These are phyloP conservation scores for Pseudonitzschia multistriata DNA, from an alignment of 108 stramenopile genomes.

Conservation along the genomic window DNA sequence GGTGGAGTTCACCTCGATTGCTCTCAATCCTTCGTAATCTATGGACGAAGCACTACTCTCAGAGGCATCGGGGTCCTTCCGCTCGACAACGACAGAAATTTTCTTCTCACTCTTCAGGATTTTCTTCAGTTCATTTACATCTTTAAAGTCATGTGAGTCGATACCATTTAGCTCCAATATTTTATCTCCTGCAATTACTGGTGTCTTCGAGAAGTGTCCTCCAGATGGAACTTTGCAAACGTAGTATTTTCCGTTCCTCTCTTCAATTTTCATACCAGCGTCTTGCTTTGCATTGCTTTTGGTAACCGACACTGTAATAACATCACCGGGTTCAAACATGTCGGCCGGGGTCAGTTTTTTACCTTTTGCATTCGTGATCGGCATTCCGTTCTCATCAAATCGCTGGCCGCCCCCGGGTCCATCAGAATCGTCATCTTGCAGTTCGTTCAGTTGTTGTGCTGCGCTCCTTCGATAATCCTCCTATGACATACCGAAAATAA, in stretches of 20 bases:
- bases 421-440: slow-evolving; percentile 20
- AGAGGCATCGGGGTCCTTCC: slow-evolving; percentile 38
- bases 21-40: slow-evolving; percentile 27
- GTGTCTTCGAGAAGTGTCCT: slow-evolving; percentile 40
- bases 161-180: slow-evolving; percentile 37
- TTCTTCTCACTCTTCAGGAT: slow-evolving; percentile 29
- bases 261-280: slow-evolving; percentile 38
- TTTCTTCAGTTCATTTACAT: slow-evolving; percentile 38
- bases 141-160: slow-evolving; percentile 25
- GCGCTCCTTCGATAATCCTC: slow-evolving; percentile 17
- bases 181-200: slow-evolving; percentile 40
- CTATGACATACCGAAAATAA: slow-evolving; percentile 10
- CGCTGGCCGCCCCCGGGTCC: slow-evolving; percentile 18
- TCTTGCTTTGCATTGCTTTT: slow-evolving; percentile 37
- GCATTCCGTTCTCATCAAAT: slow-evolving; percentile 36
- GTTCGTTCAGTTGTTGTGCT: slow-evolving; percentile 30
- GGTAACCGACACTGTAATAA: slow-evolving; percentile 40
- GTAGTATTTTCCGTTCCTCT: slow-evolving; percentile 43
- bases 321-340: slow-evolving; percentile 45
- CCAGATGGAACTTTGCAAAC: slow-evolving; percentile 38
- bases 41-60: slow-evolving; percentile 35
- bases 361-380: slow-evolving; percentile 25
- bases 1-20: not conserved
- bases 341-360: slow-evolving; percentile 43
- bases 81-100: slow-evolving; percentile 34